Evolutionary conservation across 176 grass and related monocot species (phyloP), one percentile per base, ranked within the genome.

Genomic region (Raddia guianensis): DNA sequence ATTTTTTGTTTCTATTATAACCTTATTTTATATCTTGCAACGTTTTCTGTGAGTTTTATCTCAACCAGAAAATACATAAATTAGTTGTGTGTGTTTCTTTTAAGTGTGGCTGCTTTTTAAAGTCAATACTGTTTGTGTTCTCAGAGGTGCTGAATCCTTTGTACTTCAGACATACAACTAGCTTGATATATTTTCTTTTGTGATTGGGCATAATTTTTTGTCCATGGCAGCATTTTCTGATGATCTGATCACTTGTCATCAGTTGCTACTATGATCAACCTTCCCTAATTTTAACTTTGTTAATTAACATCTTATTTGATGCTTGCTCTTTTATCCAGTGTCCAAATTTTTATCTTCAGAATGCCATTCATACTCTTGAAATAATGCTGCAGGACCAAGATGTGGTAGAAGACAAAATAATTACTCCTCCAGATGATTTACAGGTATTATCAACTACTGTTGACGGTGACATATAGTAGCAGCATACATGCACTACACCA

Each of bases 341-440:
- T 71, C 14, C n/a, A 64, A 65, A 53, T 61, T 76, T 48, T 84
- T 75, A 58, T 93, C 66, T 54, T 80, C 71, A 84, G 51, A 83
- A 71, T 84, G 75, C n/a, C 0, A 1, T 60, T 91, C 72, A 82
- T 85, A 45, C 70, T 78, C 21, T 9, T 85, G 82, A 47, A 80
- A 68, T 87, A 71, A 70, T 77, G 49, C 21, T 88, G 77, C 81
- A 93, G 83, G 89, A 89, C 18, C 70, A 78, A 63, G 71, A 64
- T 43, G 59, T 70, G 45, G 64, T 45, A 59, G 79, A 56, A 58
- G 84, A 77, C 54, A 76, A 74, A 81, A 63, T 78, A 59, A 18
- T 6, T 16, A 48, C 52, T 35, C 46, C 55, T 33, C 83, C 82
- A 51, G 88, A 82, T 33, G 83, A 82, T 62, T 59, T 73, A 19